Evolutionary conservation across 2,329 filamentous ascomycete species (phyloP).

Genomic region (Mariannaea sp.): DNA sequence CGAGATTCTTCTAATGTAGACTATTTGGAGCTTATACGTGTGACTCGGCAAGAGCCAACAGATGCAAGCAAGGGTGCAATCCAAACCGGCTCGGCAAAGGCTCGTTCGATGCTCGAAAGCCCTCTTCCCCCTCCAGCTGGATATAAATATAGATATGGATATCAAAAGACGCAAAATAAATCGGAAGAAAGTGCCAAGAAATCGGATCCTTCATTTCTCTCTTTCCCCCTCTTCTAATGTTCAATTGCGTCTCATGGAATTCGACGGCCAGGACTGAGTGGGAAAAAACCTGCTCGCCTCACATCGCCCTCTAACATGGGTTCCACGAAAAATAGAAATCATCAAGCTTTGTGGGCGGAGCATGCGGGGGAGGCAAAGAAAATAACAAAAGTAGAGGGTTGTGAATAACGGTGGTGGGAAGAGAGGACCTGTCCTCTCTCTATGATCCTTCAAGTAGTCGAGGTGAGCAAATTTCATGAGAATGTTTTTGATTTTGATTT

Average conservation of each 20-base stretch:
- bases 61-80: neutral
- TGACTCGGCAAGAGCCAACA: neutral
- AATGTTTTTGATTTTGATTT: neutral
- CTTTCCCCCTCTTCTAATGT: slow-evolving; percentile 27
- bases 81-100: neutral
- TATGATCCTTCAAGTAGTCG: slow-evolving; percentile 12
- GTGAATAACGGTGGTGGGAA: neutral
- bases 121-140: neutral
- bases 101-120: neutral
- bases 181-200: neutral
- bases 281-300: slow-evolving; percentile 17
- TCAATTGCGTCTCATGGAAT: slow-evolving; percentile 20
- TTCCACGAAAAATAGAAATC: slow-evolving; percentile 26
- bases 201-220: slow-evolving; percentile 3
- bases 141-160: neutral
- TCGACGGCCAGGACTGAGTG: slow-evolving; percentile 6
- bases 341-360: slow-evolving; percentile 20
- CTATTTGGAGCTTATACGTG: slow-evolving; percentile 2
- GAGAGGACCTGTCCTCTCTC: slow-evolving; percentile 13
- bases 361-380: neutral
- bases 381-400: slow-evolving; percentile 1
- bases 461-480: slow-evolving; percentile 5
- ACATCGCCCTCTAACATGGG: slow-evolving; percentile 36
- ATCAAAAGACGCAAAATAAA: slow-evolving; percentile 5
- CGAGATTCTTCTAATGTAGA: too few relatives aligned